Percentiles rank a stretch among this genome's conserved stretches.
Evolutionary conservation across 2,329 filamentous ascomycete genomes (phyloP).

Genomic region (Aureobasidium sp.): DNA sequence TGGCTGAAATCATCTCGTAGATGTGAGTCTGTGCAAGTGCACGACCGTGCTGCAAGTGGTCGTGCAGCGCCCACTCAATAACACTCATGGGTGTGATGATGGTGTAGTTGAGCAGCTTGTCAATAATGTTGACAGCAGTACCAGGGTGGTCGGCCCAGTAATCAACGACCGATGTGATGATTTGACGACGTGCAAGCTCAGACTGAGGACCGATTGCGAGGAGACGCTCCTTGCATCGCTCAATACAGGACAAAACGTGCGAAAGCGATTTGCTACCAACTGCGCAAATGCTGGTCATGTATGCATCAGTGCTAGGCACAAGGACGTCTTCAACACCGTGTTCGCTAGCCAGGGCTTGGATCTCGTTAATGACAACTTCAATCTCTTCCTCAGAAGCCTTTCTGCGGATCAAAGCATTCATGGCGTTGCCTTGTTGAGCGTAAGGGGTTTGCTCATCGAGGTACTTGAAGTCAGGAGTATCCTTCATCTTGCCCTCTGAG

Average conservation of each 20-base stretch:
- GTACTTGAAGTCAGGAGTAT: slow-evolving; percentile 94
- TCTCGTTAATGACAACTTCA: slow-evolving; percentile 68
- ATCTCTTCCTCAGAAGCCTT: slow-evolving; percentile 83
- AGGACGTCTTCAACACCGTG: slow-evolving; percentile 64
- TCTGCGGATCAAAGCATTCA: slow-evolving; percentile 69
- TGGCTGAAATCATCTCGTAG: slow-evolving; percentile 84
- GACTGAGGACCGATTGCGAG: slow-evolving; percentile 69
- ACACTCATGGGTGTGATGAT: slow-evolving; percentile 82
- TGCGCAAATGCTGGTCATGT: slow-evolving; percentile 87
- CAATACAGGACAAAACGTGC: slow-evolving; percentile 90
- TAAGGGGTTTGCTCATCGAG: slow-evolving; percentile 68
- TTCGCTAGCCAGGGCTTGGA: slow-evolving; percentile 69
- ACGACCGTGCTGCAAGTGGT: slow-evolving; percentile 43
- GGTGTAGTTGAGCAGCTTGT: slow-evolving; percentile 95
- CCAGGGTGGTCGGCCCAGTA: slow-evolving; percentile 94
- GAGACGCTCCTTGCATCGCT: slow-evolving; percentile 84
- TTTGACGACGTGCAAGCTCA: slow-evolving; percentile 71
- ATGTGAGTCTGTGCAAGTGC: slow-evolving; percentile 67
- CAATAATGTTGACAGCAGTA: slow-evolving; percentile 82
- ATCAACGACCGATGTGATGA: slow-evolving; percentile 79
- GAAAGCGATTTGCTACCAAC: slow-evolving; percentile 93
- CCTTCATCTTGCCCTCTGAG: slow-evolving; percentile 80
- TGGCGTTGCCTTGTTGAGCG: slow-evolving; percentile 71
- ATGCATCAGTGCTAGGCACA: slow-evolving; percentile 83
- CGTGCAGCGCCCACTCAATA: slow-evolving; percentile 78